Evolutionary conservation across 495 filamentous ascomycete genomes (phyloP).

Genomic region (Annulohypoxylon maeteangense): DNA sequence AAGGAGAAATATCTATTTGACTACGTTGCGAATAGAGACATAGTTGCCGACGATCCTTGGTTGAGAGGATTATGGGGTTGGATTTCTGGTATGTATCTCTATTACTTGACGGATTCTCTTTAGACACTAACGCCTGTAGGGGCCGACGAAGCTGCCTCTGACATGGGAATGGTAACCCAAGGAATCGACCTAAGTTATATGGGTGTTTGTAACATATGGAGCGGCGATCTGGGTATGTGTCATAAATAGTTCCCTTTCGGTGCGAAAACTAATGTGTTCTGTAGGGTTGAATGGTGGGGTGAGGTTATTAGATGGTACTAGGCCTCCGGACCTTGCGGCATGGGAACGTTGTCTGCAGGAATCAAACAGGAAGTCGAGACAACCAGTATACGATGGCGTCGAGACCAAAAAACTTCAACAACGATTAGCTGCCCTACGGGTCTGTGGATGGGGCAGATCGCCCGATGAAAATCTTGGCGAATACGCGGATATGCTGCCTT

Average conservation of each 20-base stretch:
- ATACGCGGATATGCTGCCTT: slow-evolving; percentile 56
- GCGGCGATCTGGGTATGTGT: slow-evolving; percentile 71
- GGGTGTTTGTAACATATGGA: slow-evolving; percentile 85
- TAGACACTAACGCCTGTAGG: slow-evolving; percentile 55
- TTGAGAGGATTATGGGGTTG: slow-evolving; percentile 82
- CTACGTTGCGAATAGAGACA: slow-evolving; percentile 70
- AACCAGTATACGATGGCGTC: slow-evolving; percentile 56
- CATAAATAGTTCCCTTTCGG: neutral
- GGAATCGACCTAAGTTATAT: slow-evolving; percentile 85
- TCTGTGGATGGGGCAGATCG: slow-evolving; percentile 74
- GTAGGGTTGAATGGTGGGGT: slow-evolving; percentile 52
- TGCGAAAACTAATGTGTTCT: slow-evolving; percentile 22
- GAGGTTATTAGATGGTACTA: slow-evolving; percentile 54
- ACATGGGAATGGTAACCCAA: slow-evolving; percentile 78
- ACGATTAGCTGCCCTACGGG: slow-evolving; percentile 76
- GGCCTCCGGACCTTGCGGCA: slow-evolving; percentile 52
- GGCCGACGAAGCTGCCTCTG: slow-evolving; percentile 70
- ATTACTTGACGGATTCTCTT: neutral
- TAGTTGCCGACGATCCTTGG: slow-evolving; percentile 77
- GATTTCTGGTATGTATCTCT: slow-evolving; percentile 68
- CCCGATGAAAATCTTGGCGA: slow-evolving; percentile 65
- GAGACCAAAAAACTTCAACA: slow-evolving; percentile 76
- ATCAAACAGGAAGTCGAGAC: slow-evolving; percentile 56
- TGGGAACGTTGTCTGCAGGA: slow-evolving; percentile 63
- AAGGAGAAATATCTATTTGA: slow-evolving; percentile 84